phyloP scores from a whole-genome alignment of 192 early-diverging fungal species.

The Rhizophlyctis rosea region DNA sequence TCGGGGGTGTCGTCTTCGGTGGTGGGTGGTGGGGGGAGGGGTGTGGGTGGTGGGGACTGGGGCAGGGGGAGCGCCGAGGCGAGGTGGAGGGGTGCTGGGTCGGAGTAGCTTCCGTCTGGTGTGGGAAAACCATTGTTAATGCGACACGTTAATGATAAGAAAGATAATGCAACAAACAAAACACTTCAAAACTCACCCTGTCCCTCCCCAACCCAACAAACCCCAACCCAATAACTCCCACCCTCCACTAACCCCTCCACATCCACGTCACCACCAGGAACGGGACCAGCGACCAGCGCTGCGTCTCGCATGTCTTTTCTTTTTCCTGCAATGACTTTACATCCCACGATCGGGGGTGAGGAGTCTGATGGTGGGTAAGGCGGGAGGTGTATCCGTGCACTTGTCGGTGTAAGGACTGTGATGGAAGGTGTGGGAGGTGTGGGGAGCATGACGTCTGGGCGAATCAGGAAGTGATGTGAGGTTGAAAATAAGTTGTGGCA shows the following conservation, averaged over 20 bases:
- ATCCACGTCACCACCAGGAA: neutral
- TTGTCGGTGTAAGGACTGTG: constrained; percentile 28
- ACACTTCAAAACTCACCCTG: neutral
- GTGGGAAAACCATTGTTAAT: too few relatives aligned
- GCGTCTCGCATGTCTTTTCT: constrained; percentile 10
- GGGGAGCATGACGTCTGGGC: constrained; percentile 34
- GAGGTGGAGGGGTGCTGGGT: too few relatives aligned
- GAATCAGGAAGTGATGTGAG: too few relatives aligned
- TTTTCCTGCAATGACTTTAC: constrained; percentile 15
- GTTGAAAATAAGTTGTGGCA: too few relatives aligned
- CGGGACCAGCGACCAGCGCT: neutral
- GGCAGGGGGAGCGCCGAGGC: too few relatives aligned
- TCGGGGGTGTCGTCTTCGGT: constrained; percentile 18
- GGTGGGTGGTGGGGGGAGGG: constrained; percentile 4
- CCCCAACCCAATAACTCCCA: constrained; percentile 6
- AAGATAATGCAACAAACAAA: too few relatives aligned
- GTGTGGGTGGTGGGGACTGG: constrained; percentile 3
- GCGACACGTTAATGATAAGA: too few relatives aligned
- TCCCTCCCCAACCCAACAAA: constrained; percentile 24
- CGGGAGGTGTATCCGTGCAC: constrained; percentile 20
- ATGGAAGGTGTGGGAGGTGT: constrained; percentile 18
- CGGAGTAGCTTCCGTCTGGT: too few relatives aligned
- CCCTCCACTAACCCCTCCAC: constrained; percentile 12
- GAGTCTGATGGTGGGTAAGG: neutral
- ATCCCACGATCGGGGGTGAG: constrained; percentile 25